Evolutionary conservation across 2,329 filamentous ascomycete species (phyloP).

Genomic region (Exophiala spinifera): DNA sequence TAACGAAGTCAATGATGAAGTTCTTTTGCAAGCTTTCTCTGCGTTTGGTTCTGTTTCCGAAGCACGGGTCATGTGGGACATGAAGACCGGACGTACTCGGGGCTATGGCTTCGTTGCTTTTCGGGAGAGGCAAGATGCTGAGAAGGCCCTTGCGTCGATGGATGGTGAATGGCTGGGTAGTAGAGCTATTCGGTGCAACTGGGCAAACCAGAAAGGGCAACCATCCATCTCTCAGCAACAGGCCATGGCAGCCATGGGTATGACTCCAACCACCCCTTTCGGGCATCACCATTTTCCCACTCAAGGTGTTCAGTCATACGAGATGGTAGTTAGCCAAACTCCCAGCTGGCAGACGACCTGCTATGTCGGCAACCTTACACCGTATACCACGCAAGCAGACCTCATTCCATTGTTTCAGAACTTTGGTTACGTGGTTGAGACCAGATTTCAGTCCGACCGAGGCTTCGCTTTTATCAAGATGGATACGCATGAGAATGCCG

Average conservation of each 20-base stretch:
- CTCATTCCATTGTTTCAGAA: slow-evolving; percentile 98
- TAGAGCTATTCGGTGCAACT: slow-evolving; percentile 97
- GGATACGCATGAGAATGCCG: slow-evolving; percentile 96
- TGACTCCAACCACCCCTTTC: slow-evolving; percentile 94
- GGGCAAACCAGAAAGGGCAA: slow-evolving; percentile 99
- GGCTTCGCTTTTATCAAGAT: slow-evolving; percentile 99
- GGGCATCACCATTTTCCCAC: slow-evolving; percentile 98
- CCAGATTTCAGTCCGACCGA: slow-evolving; percentile 94
- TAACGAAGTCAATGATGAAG: slow-evolving; percentile 97
- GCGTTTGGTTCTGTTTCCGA: slow-evolving; percentile 95
- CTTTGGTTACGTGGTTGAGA: slow-evolving; percentile 96
- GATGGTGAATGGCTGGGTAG: slow-evolving; percentile 99
- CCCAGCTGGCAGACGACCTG: slow-evolving; percentile 97
- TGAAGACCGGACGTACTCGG: slow-evolving; percentile 97
- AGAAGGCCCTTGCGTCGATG: slow-evolving; percentile 96
- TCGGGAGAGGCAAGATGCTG: slow-evolving; percentile 86
- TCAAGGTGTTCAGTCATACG: slow-evolving; percentile 93
- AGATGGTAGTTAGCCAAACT: slow-evolving; percentile 93
- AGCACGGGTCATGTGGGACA: slow-evolving; percentile 99
- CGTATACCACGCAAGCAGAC: slow-evolving; percentile 95
- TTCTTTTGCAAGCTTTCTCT: slow-evolving; percentile 88
- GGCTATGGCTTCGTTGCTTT: slow-evolving; percentile 98
- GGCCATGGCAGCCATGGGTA: slow-evolving; percentile 94
- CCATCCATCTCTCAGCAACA: slow-evolving; percentile 97
- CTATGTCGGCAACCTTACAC: slow-evolving; percentile 96